These are phyloP conservation scores for Diutina sp. DNA, from an alignment of 1,139 yeast species.

Conservation along the genomic window DNA sequence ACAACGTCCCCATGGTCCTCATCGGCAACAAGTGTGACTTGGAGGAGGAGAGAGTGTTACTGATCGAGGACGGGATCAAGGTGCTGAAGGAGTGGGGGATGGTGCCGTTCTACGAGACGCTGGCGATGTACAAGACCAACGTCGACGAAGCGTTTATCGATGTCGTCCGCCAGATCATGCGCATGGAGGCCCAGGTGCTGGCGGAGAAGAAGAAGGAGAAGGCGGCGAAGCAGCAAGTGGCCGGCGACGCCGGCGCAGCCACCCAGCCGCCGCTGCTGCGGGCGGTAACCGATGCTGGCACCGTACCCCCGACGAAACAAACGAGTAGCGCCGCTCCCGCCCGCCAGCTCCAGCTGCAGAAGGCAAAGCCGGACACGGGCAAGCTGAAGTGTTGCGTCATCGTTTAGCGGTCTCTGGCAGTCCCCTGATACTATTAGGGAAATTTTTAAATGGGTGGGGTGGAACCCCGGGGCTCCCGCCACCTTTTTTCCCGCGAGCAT, in stretches of 20 bases:
- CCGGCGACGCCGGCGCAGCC: conserved; percentile 4
- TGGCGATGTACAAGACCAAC: conserved; percentile 83
- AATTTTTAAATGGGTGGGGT: no score
- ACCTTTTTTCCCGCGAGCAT: background rate
- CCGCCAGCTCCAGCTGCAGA: conserved; percentile 4
- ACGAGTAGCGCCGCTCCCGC: background rate
- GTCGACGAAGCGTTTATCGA: conserved; percentile 86
- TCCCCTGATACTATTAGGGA: background rate
- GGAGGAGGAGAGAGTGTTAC: conserved; percentile 59
- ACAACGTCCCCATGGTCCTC: conserved; percentile 70
- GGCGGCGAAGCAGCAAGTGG: conserved; percentile 19
- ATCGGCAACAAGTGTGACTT: conserved; percentile 86
- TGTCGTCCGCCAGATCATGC: conserved; percentile 78
- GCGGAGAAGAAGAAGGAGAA: conserved; percentile 37
- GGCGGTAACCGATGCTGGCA: conserved; percentile 3
- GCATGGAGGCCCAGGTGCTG: conserved; percentile 47
- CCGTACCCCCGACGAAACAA: conserved; percentile 4
- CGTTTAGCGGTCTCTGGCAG: conserved; percentile 4
- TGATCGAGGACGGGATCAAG: conserved; percentile 69
- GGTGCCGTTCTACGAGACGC: conserved; percentile 87
- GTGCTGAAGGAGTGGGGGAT: conserved; percentile 80
- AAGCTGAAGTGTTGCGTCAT: conserved; percentile 8
- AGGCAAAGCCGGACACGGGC: conserved; percentile 4
- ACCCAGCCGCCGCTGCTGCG: conserved; percentile 2
- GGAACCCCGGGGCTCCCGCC: background rate